Evolutionary conservation across 2,329 filamentous ascomycete species (phyloP).

Genomic region (Arthroderma sp.): DNA sequence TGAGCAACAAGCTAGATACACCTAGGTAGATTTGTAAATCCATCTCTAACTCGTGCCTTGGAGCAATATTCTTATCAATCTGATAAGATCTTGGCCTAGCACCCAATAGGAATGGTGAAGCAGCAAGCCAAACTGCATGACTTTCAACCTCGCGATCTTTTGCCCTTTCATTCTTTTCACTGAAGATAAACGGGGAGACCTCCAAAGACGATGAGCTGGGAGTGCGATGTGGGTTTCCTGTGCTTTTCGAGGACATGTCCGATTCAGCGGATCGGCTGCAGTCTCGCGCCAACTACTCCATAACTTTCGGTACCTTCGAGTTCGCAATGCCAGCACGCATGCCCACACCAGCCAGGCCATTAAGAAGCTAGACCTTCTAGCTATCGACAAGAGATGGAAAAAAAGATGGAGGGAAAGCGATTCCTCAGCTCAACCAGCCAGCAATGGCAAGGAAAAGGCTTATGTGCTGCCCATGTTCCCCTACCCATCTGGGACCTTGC

Average conservation of each 20-base stretch:
- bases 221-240: background rate
- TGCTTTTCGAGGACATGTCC: background rate
- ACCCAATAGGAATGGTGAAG: background rate
- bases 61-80: background rate
- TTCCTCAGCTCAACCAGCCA: constrained; percentile 2
- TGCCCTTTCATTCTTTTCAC: background rate
- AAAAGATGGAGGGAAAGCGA: constrained; percentile 32
- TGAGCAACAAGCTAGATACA: no score
- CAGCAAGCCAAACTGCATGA: background rate
- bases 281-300: background rate
- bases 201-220: background rate
- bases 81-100: constrained; percentile 3
- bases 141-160: background rate
- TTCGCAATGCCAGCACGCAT: background rate
- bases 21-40: no score
- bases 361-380: constrained; percentile 32
- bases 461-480: constrained; percentile 90
- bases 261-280: background rate
- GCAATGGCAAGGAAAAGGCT: constrained; percentile 26
- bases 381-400: constrained; percentile 46
- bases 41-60: no score
- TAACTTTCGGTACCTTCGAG: background rate
- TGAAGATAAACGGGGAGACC: background rate
- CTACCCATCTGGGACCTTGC: constrained; percentile 75
- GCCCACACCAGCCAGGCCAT: background rate